Percentiles rank a stretch among this genome's conserved stretches.
phyloP scores from a whole-genome alignment of 495 filamentous ascomycete species.

The Neohortaea acidophila region DNA sequence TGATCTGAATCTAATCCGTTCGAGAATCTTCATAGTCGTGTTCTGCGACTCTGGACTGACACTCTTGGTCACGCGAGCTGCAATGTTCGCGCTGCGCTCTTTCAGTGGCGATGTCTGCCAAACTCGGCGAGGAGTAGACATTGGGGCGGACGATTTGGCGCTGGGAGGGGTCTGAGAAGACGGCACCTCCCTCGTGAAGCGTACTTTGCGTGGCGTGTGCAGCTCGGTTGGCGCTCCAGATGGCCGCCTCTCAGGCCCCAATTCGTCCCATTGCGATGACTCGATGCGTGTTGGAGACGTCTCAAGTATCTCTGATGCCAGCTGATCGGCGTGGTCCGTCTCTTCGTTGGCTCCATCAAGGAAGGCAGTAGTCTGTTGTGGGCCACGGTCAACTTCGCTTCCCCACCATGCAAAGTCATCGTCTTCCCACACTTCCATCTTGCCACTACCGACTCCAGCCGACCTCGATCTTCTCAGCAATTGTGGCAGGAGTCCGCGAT shows the following conservation, averaged over 20 bases:
- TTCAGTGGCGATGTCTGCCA: conserved; percentile 8
- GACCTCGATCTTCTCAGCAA: too few species aligned
- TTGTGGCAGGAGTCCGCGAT: too few species aligned
- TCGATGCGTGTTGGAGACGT: background rate
- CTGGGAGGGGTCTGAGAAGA: conserved; percentile 12
- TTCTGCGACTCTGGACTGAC: background rate
- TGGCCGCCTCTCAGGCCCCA: background rate
- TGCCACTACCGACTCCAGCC: too few species aligned
- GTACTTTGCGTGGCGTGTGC: conserved; percentile 4
- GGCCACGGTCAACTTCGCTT: too few species aligned
- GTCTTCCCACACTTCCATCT: too few species aligned
- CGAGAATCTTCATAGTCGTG: background rate
- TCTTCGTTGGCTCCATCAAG: too few species aligned
- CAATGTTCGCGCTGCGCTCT: conserved; percentile 5
- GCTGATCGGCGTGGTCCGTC: too few species aligned
- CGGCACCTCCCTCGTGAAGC: conserved; percentile 9
- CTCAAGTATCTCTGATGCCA: conserved; percentile 5
- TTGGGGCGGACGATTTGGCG: conserved; percentile 1
- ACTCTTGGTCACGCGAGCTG: background rate
- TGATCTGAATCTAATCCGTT: background rate
- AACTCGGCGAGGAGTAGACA: background rate
- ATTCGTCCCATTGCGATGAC: background rate
- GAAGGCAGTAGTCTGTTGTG: too few species aligned
- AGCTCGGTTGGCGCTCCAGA: background rate
- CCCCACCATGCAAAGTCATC: too few species aligned